phyloP scores from a whole-genome alignment of 371 early-diverging fungal species.

The Capillidium heterosporum region DNA sequence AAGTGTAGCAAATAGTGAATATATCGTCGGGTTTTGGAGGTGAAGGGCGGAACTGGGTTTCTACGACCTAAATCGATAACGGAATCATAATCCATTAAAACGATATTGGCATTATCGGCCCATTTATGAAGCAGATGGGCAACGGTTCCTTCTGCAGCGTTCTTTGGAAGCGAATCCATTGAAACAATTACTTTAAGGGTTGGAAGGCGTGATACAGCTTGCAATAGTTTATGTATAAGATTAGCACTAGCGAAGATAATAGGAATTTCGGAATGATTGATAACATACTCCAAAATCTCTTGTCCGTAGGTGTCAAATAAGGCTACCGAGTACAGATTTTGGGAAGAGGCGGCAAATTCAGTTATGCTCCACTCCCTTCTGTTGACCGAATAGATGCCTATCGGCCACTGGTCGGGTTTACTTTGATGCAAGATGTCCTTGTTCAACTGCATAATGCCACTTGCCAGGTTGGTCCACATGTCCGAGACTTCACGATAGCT shows the following conservation, averaged over 20 bases:
- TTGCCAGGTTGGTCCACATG: background rate
- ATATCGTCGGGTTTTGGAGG: constrained; percentile 31
- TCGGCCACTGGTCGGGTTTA: background rate
- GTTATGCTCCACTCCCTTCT: constrained; percentile 83
- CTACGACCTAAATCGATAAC: constrained; percentile 34
- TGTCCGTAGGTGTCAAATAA: constrained; percentile 74
- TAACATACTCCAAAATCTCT: constrained; percentile 48
- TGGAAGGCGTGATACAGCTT: constrained; percentile 26
- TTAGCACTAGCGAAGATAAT: constrained; percentile 49
- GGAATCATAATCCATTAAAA: constrained; percentile 30
- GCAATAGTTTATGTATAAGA: constrained; percentile 37
- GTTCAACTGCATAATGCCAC: background rate
- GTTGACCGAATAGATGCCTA: constrained; percentile 64
- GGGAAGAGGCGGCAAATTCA: constrained; percentile 23
- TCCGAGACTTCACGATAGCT: background rate
- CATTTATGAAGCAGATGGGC: constrained; percentile 21
- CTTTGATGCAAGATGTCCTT: background rate
- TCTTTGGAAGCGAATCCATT: constrained; percentile 34
- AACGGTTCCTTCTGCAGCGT: constrained; percentile 11
- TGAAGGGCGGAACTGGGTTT: constrained; percentile 13
- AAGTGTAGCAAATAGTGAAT: constrained; percentile 93
- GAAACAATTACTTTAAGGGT: constrained; percentile 52
- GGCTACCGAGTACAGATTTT: constrained; percentile 49
- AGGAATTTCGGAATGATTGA: constrained; percentile 45
- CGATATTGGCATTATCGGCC: constrained; percentile 25